Evolutionary conservation across 345 rosid species (phyloP).

Genomic region (Boechera divaricarpa): DNA sequence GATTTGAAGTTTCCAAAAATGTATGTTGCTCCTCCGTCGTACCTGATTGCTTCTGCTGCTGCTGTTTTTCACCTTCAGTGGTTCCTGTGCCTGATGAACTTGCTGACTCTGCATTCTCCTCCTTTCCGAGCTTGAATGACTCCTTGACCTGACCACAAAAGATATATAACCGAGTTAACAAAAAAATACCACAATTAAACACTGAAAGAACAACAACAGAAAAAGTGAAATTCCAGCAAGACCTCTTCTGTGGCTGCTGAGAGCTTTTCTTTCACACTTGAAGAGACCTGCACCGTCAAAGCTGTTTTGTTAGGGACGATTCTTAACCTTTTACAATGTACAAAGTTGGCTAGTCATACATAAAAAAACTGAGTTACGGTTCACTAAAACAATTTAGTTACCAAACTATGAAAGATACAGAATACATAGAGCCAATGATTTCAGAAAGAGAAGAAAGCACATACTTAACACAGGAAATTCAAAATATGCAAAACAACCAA

Average conservation of each 20-base stretch:
- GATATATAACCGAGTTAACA: conserved; percentile 10
- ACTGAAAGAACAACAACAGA: conserved; percentile 24
- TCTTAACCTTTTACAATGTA: conserved; percentile 25
- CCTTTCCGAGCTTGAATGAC: conserved; percentile 60
- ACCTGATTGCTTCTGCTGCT: conserved; percentile 48
- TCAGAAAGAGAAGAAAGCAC: conserved; percentile 18
- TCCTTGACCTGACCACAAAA: conserved; percentile 72
- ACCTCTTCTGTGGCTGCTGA: conserved; percentile 94
- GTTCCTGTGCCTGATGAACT: conserved; percentile 53
- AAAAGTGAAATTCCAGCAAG: conserved; percentile 20
- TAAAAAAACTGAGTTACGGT: background rate
- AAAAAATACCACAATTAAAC: background rate
- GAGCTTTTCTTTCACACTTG: conserved; percentile 74
- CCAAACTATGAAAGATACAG: background rate
- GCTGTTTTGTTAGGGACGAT: background rate
- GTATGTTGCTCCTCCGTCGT: conserved; percentile 56
- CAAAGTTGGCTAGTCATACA: conserved; percentile 12
- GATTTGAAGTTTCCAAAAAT: conserved; percentile 75
- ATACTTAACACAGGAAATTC: background rate
- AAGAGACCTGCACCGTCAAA: conserved; percentile 71
- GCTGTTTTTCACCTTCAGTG: conserved; percentile 54
- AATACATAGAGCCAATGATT: conserved; percentile 2
- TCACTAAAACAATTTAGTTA: background rate
- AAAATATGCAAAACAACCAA: conserved; percentile 2
- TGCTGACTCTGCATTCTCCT: conserved; percentile 55